A percentile compares a stretch with the other conserved stretches of the same genome.
phyloP scores from a whole-genome alignment of 2,329 filamentous ascomycete genomes.

The Colletotrichum agaves region DNA sequence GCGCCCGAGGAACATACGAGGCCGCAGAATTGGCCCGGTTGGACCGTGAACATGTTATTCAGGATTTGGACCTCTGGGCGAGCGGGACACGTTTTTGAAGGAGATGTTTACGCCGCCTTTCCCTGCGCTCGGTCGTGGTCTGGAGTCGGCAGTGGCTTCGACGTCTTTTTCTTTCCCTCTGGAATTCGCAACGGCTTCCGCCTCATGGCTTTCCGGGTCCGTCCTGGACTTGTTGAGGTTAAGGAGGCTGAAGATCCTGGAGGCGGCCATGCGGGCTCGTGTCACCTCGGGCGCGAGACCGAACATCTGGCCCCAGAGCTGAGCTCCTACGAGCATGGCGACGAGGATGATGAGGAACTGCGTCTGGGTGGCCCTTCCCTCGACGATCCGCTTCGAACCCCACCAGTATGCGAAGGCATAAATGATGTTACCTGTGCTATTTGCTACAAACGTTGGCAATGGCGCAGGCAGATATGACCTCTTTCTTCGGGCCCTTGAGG shows the following conservation, averaged over 20 bases:
- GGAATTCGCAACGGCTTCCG: constrained; percentile 35
- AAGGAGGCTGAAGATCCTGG: constrained; percentile 64
- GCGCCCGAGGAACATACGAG: constrained; percentile 74
- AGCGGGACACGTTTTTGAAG: constrained; percentile 66
- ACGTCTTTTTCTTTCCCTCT: constrained; percentile 47
- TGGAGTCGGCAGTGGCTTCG: constrained; percentile 50
- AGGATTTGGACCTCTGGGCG: constrained; percentile 69
- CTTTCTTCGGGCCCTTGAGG: constrained; percentile 62
- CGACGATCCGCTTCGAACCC: constrained; percentile 76
- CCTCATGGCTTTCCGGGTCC: constrained; percentile 39
- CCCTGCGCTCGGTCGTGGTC: constrained; percentile 38
- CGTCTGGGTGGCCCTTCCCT: constrained; percentile 70
- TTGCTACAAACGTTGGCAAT: constrained; percentile 68
- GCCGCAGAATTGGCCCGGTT: constrained; percentile 69
- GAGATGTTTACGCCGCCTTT: constrained; percentile 57
- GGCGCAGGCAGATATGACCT: constrained; percentile 60
- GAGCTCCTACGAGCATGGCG: constrained; percentile 76
- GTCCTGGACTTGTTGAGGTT: constrained; percentile 48
- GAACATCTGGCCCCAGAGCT: constrained; percentile 80
- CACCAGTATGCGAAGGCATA: constrained; percentile 85
- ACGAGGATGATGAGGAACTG: constrained; percentile 82
- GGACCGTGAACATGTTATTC: constrained; percentile 64
- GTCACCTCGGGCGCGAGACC: constrained; percentile 80
- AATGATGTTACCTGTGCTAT: constrained; percentile 72
- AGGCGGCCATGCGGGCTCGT: constrained; percentile 70